Base-by-base conservation (phyloP, 2,329 filamentous ascomycete genomes). In the Scedosporium apiospermum region DNA sequence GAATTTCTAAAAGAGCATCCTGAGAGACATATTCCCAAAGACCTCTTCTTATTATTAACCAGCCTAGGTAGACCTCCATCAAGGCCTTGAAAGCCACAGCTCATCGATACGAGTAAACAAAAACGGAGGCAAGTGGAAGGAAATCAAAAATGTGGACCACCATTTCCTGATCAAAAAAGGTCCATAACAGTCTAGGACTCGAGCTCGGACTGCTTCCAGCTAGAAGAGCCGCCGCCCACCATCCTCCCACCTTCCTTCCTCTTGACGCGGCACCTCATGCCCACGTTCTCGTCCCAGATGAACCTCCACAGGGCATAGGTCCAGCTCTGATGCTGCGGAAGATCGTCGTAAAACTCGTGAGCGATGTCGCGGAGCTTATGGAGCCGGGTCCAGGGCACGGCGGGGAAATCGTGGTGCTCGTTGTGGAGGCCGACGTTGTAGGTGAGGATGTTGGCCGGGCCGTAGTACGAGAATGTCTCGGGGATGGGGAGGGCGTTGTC, bases 351-450 rank as follows among this genome's bases (percentile, higher is more conserved):
- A 73, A 97, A 99, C 76, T 98, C 95, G 66, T 83, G 83, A 1
- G 95, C 95, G 63, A 96, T 89, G 66, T 85, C 77, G 71, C 93
- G 86, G 62, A 99, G 80, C 71, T 81, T 82, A 62, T 88, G 89
- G 46, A 99, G 82, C 38, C 89, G 82, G 9, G 92, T 97, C 95
- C 95, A 99, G 0, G 95, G 93, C 57, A 99, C 85, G 58, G 95
- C 95, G 10, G 95, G 95, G 77, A 99, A 99, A 75, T 99, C 95
- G 75, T 99, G 95, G 76, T 99, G 95, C 80, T 99, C 95, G 73
- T 99, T 99, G 80, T 99, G 95, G 71, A 97, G 79, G 61, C 95
- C 95, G 57, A 99, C 95, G 69, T 99, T 99, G 81, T 98, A 99
- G 0, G 93, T 96, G 59, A 99, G 77, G 69, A 92, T 77, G 77